Percentiles rank a stretch among this genome's conserved stretches.
Conservation (phyloP, 164 flowering plant species). For the Echeveria elegans region DNA sequence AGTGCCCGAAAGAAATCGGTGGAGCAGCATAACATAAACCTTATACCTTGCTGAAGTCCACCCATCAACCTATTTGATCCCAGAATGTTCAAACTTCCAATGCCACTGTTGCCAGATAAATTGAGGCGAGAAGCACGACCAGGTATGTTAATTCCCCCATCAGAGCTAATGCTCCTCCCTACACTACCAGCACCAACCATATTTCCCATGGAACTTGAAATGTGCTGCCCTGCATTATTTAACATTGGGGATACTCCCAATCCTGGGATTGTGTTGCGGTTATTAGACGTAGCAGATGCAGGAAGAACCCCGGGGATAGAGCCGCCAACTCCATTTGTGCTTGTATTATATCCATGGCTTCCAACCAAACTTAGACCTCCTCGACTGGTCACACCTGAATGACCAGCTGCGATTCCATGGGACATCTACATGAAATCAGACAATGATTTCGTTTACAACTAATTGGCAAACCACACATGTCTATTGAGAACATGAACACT, state of each 20-base stretch:
- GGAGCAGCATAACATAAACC: constrained; percentile 11
- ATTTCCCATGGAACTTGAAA: constrained; percentile 35
- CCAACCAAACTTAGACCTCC: constrained; percentile 64
- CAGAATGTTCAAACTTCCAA: no score
- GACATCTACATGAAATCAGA: constrained; percentile 41
- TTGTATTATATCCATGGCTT: constrained; percentile 54
- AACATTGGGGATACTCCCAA: constrained; percentile 70
- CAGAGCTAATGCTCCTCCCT: constrained; percentile 57
- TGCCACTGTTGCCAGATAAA: no score
- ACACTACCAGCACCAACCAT: constrained; percentile 70
- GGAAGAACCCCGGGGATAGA: constrained; percentile 44
- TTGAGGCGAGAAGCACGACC: background rate
- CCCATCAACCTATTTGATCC: no score
- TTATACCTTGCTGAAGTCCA: constrained; percentile 56
- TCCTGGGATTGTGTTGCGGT: constrained; percentile 59
- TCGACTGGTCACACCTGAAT: constrained; percentile 65
- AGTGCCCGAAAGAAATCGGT: no score
- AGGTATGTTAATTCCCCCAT: constrained; percentile 46
- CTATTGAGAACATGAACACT: constrained; percentile 23
- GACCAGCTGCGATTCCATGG: constrained; percentile 71
- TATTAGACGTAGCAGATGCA: constrained; percentile 42
- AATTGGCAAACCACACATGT: constrained; percentile 89
- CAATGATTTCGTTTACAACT: constrained; percentile 55
- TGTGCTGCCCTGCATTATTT: no score
- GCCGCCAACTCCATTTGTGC: constrained; percentile 51